Evolutionary conservation across 352 stramenopile species (phyloP).

Genomic region (Phytophthora foliorum): DNA sequence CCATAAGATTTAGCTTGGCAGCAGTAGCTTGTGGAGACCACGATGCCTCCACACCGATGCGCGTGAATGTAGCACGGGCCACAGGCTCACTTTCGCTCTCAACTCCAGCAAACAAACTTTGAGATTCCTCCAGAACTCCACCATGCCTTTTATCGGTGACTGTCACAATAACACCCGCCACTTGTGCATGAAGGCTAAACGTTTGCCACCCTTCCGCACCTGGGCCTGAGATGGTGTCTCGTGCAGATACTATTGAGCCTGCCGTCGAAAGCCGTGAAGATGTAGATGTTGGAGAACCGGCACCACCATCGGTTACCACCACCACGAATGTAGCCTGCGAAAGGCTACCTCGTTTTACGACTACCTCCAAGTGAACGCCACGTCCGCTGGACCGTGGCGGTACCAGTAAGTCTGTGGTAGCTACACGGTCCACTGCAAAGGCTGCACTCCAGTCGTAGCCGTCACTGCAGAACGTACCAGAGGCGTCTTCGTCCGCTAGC

Average conservation of each 20-base stretch:
- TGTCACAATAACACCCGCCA: constrained; percentile 77
- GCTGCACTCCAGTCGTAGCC: constrained; percentile 74
- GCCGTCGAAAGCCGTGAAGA: constrained; percentile 31
- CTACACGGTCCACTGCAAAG: constrained; percentile 62
- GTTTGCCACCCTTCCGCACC: constrained; percentile 54
- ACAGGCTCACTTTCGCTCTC: constrained; percentile 58
- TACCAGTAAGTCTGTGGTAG: constrained; percentile 59
- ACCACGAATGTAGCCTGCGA: constrained; percentile 80
- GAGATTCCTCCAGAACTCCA: constrained; percentile 9
- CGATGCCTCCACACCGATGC: constrained; percentile 67
- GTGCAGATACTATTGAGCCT: constrained; percentile 22
- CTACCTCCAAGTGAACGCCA: constrained; percentile 54
- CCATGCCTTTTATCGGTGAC: constrained; percentile 67
- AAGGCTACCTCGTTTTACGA: constrained; percentile 79
- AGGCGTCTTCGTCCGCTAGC: constrained; percentile 44
- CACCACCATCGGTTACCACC: constrained; percentile 56
- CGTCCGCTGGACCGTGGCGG: constrained; percentile 47
- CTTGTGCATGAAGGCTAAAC: constrained; percentile 73
- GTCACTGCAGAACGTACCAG: constrained; percentile 35
- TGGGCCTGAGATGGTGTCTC: constrained; percentile 4
- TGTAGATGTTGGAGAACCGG: constrained; percentile 27
- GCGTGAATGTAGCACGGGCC: constrained; percentile 71
- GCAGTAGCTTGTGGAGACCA: constrained; percentile 52
- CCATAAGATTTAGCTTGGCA: constrained; percentile 77
- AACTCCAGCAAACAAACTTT: constrained; percentile 35